Evolutionary conservation across 73 alveolate species (phyloP).

Genomic region (Diophrys appendiculata): DNA sequence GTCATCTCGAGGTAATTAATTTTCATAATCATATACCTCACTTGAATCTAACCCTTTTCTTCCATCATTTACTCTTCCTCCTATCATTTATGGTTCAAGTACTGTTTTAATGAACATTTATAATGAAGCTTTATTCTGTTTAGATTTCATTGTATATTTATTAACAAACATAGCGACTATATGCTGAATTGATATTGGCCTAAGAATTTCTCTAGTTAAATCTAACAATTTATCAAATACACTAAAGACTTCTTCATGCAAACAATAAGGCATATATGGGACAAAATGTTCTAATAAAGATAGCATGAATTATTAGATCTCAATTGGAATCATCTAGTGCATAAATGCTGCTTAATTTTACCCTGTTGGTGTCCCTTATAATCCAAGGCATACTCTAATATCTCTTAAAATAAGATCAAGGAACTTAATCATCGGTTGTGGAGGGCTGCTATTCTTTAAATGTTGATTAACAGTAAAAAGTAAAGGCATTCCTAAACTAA

Average conservation of each 20-base stretch:
- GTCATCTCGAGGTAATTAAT: constrained; percentile 10
- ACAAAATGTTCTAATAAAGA: constrained; percentile 3
- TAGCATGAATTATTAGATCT: not conserved
- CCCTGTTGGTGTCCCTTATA: not conserved
- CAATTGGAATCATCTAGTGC: not conserved
- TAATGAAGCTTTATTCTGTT: constrained; percentile 28
- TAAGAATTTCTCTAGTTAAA: not conserved
- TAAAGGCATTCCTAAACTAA: constrained; percentile 38
- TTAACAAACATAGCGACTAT: not conserved
- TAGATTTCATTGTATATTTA: constrained; percentile 36
- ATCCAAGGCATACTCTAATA: constrained; percentile 24
- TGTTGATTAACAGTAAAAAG: constrained; percentile 33
- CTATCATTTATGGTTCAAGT: constrained; percentile 18
- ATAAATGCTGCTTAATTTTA: not conserved
- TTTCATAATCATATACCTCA: not conserved
- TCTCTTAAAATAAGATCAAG: constrained; percentile 55
- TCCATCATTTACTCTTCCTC: not conserved
- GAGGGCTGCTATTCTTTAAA: constrained; percentile 38
- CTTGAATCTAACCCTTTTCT: not conserved
- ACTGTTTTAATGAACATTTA: constrained; percentile 18
- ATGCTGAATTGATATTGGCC: not conserved
- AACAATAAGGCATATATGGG: constrained; percentile 37
- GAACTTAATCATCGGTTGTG: constrained; percentile 57
- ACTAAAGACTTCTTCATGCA: constrained; percentile 56
- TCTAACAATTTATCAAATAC: constrained; percentile 47